Conservation (phyloP, 371 early-diverging fungal genomes). For the Rhizomucor pusillus region DNA sequence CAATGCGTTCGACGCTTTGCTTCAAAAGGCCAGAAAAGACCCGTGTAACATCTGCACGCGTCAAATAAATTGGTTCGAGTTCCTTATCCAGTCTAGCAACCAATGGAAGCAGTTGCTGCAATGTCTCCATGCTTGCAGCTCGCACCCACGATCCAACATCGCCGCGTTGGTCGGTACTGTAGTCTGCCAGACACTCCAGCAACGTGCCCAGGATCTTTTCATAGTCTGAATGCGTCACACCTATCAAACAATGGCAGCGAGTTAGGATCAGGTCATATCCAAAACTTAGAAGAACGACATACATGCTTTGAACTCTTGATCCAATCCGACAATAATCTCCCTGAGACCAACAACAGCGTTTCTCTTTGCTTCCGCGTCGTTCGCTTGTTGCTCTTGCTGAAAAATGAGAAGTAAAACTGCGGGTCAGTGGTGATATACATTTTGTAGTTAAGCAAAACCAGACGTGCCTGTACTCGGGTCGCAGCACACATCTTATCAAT, state of each 20-base stretch:
- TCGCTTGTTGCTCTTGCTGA: conserved; percentile 33
- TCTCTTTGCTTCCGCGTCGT: conserved; percentile 70
- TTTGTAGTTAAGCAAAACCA: neutral
- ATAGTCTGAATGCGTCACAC: conserved; percentile 37
- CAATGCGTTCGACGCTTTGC: conserved; percentile 83
- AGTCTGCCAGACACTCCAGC: conserved; percentile 73
- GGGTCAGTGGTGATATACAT: neutral
- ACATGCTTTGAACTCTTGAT: conserved; percentile 42
- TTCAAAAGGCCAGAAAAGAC: conserved; percentile 57
- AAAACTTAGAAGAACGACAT: conserved; percentile 6
- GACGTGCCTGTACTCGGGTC: conserved; percentile 28
- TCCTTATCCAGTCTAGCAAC: conserved; percentile 38
- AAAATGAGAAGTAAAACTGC: conserved; percentile 6
- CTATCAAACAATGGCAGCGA: conserved; percentile 17
- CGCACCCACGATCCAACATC: conserved; percentile 97
- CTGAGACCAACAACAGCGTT: conserved; percentile 63
- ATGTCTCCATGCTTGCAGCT: conserved; percentile 63
- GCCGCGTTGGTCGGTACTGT: conserved; percentile 86
- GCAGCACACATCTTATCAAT: conserved; percentile 24
- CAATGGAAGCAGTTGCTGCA: conserved; percentile 46
- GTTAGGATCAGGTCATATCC: no score
- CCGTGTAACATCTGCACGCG: conserved; percentile 10
- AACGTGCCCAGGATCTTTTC: conserved; percentile 40
- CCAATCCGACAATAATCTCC: conserved; percentile 35
- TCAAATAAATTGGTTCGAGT: conserved; percentile 20